A percentile compares a stretch with the other conserved stretches of the same genome.
These are phyloP conservation scores for Rhodamnia argentea DNA, from an alignment of 345 rosid species.

Conservation along the genomic window DNA sequence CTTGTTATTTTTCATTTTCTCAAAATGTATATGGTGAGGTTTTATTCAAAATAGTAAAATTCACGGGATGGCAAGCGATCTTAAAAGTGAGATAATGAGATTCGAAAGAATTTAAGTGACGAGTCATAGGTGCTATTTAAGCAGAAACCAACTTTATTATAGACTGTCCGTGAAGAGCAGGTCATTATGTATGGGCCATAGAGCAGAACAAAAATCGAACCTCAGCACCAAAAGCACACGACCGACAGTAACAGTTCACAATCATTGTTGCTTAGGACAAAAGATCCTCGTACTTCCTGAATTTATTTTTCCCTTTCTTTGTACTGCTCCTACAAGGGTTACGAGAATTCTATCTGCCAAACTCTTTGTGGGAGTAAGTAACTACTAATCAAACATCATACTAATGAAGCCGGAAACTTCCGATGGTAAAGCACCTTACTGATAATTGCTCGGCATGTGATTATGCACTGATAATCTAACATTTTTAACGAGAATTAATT, in stretches of 20 bases:
- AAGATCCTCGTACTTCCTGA: neutral
- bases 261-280: neutral
- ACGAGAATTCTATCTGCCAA: neutral
- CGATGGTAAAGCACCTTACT: neutral
- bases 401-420: neutral
- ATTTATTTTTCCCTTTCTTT: neutral
- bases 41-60: too few relatives aligned
- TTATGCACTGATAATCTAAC: accelerated
- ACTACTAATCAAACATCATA: neutral
- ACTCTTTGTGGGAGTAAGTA: neutral
- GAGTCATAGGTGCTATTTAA: neutral
- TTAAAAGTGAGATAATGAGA: neutral
- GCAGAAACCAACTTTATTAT: neutral
- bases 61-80: neutral
- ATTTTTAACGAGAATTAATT: too few relatives aligned
- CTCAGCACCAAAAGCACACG: neutral
- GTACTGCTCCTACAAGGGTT: neutral
- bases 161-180: neutral
- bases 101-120: neutral
- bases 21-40: too few relatives aligned
- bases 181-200: neutral
- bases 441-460: neutral
- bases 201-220: neutral
- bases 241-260: neutral
- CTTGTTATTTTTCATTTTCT: too few relatives aligned